Evolutionary conservation across 2,329 filamentous ascomycete species (phyloP).

Genomic region (Cryphonectria nitschkei): DNA sequence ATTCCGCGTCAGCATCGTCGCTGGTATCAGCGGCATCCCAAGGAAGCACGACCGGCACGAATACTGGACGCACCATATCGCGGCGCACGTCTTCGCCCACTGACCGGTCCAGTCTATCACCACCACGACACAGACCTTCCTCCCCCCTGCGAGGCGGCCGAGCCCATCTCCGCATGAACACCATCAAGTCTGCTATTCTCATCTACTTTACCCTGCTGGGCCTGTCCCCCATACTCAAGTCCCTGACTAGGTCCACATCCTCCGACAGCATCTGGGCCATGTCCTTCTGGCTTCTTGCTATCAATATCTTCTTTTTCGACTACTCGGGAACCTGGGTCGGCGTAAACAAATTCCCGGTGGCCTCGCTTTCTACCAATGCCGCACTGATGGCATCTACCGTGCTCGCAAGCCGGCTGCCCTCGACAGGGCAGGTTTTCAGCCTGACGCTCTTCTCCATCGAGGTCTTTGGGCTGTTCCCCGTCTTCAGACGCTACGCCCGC

Average conservation of each 20-base stretch:
- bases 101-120: slow-evolving; percentile 39
- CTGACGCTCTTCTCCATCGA: slow-evolving; percentile 96
- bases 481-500: slow-evolving; percentile 87
- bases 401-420: slow-evolving; percentile 84
- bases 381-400: slow-evolving; percentile 96
- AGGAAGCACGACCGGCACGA: slow-evolving; percentile 32
- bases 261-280: slow-evolving; percentile 97
- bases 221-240: slow-evolving; percentile 93
- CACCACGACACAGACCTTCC: slow-evolving; percentile 38
- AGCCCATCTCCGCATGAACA: slow-evolving; percentile 65
- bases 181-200: slow-evolving; percentile 87
- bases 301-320: slow-evolving; percentile 98
- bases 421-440: slow-evolving; percentile 92
- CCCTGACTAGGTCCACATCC: slow-evolving; percentile 89
- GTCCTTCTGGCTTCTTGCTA: slow-evolving; percentile 87
- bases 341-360: slow-evolving; percentile 62
- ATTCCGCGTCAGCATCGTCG: slow-evolving; percentile 60
- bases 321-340: slow-evolving; percentile 74
- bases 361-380: slow-evolving; percentile 87
- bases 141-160: slow-evolving; percentile 44
- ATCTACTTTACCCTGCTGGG: slow-evolving; percentile 93
- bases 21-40: slow-evolving; percentile 50
- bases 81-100: slow-evolving; percentile 36
- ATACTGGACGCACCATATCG: slow-evolving; percentile 33
- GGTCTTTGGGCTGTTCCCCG: slow-evolving; percentile 96